Evolutionary conservation across 2,329 filamentous ascomycete genomes (phyloP).

Genomic region (Trichoderma semiorbis): DNA sequence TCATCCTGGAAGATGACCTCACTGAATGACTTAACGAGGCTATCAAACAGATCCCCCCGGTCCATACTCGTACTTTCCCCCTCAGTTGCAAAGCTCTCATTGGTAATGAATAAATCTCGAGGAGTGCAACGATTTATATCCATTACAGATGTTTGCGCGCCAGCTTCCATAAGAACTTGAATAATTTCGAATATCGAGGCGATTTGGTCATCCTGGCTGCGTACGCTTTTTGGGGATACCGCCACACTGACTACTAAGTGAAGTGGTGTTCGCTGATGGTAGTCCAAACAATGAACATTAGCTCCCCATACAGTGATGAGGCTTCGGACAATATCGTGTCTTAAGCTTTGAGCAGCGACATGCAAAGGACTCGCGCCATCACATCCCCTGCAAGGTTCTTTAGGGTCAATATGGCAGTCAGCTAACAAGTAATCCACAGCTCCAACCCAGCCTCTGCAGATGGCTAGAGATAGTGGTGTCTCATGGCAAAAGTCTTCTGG

Average conservation of each 20-base stretch:
- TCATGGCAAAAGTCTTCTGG: neutral
- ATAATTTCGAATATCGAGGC: fast-evolving
- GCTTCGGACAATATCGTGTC: neutral
- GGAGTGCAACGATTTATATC: neutral
- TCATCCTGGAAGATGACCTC: no score
- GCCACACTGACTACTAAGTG: neutral
- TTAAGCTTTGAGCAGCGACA: slow-evolving; percentile 1
- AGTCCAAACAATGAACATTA: neutral
- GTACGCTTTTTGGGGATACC: fast-evolving
- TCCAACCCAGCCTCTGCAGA: fast-evolving
- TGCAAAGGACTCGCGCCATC: neutral
- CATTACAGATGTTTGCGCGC: neutral
- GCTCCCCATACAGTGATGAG: neutral
- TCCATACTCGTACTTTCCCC: no score
- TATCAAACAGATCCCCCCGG: no score
- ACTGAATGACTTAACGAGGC: no score
- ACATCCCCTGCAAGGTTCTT: neutral
- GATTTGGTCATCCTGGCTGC: neutral
- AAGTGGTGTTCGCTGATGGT: neutral
- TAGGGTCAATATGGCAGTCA: neutral
- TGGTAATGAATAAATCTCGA: neutral
- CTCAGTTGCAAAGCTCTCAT: no score
- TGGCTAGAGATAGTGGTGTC: neutral
- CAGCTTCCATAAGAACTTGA: neutral
- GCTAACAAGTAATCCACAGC: neutral